These are phyloP conservation scores for Uronychia setigera DNA, from an alignment of 73 alveolate species.

Conservation along the genomic window DNA sequence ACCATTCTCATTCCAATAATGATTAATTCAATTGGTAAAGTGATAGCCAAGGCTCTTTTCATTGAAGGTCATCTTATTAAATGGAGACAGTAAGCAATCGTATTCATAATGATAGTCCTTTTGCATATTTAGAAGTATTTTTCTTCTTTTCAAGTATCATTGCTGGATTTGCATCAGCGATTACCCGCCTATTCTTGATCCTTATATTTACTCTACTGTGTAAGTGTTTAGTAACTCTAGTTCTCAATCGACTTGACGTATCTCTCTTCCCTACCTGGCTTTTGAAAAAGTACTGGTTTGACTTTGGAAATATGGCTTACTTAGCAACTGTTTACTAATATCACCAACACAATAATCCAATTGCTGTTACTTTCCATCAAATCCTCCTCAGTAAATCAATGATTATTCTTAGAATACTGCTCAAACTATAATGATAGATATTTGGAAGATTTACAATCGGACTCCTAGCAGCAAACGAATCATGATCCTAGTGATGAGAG, in stretches of 20 bases:
- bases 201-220: not conserved
- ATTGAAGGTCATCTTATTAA: slow-evolving; percentile 10
- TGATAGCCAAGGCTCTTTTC: not conserved
- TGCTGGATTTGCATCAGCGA: slow-evolving; percentile 23
- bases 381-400: not conserved
- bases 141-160: slow-evolving; percentile 13
- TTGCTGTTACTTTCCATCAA: slow-evolving; percentile 11
- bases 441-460: not conserved
- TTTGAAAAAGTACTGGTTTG: slow-evolving; percentile 1
- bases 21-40: not conserved
- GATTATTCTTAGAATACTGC: not conserved
- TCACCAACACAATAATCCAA: slow-evolving; percentile 24
- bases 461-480: slow-evolving; percentile 2
- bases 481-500: no score
- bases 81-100: slow-evolving; percentile 3
- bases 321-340: slow-evolving; percentile 8
- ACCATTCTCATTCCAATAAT: slow-evolving; percentile 6
- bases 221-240: not conserved
- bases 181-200: not conserved
- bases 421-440: not conserved
- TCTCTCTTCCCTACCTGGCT: slow-evolving; percentile 16
- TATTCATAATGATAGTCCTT: not conserved
- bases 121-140: slow-evolving; percentile 1
- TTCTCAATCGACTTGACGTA: slow-evolving; percentile 9
- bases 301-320: slow-evolving; percentile 12